A percentile compares a stretch with the other conserved stretches of the same genome.
Conservation (phyloP, 1,284 basidiomycete species). For the Tremellales sp. region DNA sequence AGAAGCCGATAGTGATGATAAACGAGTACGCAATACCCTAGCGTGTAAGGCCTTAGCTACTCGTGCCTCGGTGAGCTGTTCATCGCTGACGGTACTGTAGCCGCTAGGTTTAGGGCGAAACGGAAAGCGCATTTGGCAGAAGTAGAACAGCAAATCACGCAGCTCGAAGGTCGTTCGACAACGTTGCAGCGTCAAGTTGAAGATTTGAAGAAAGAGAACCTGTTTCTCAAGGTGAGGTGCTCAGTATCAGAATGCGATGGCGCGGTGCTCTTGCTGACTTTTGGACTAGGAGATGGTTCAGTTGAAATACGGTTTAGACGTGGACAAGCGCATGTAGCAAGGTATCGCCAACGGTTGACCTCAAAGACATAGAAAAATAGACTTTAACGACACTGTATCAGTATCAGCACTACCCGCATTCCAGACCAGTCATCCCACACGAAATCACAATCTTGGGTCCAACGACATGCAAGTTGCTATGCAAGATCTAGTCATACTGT, state of each 20-base stretch:
- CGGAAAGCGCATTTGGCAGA: background rate
- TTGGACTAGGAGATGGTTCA: background rate
- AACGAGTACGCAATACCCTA: background rate
- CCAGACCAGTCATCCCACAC: too few relatives aligned
- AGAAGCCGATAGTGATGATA: background rate
- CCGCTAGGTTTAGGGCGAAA: background rate
- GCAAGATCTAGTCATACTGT: too few relatives aligned
- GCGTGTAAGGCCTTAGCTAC: background rate
- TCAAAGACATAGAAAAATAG: too few relatives aligned
- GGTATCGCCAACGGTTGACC: too few relatives aligned
- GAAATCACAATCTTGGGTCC: too few relatives aligned
- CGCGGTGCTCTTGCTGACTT: background rate
- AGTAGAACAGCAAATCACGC: background rate
- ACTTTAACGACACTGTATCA: too few relatives aligned
- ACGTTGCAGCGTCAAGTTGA: background rate
- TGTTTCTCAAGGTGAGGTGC: background rate
- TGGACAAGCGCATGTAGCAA: background rate
- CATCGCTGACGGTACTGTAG: background rate
- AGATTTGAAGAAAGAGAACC: background rate
- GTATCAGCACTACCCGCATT: too few relatives aligned
- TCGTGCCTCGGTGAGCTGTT: background rate
- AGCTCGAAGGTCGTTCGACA: background rate
- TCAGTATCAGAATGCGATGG: background rate
- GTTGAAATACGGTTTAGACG: background rate
- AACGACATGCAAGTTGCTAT: too few relatives aligned